phyloP scores from a whole-genome alignment of 2,329 filamentous ascomycete species.

The Metarhizium brunneum region DNA sequence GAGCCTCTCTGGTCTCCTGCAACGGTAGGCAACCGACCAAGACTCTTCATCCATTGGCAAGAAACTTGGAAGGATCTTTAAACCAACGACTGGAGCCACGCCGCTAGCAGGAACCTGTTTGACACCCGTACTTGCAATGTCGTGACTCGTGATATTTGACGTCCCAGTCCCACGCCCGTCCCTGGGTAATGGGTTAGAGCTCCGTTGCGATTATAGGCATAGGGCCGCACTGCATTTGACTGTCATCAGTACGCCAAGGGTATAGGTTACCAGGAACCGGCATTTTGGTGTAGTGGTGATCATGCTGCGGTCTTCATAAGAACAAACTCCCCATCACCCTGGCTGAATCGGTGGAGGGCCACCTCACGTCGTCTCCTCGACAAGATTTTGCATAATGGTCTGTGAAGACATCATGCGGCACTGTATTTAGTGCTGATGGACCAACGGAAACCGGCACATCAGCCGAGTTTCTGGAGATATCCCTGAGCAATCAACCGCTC shows the following conservation, averaged over 20 bases:
- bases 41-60: not conserved
- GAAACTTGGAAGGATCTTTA: not conserved
- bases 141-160: not conserved
- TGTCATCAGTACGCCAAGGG: not conserved
- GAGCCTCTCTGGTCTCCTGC: not conserved
- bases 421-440: not conserved
- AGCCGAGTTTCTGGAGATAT: constrained; percentile 84
- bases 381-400: not conserved
- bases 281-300: not conserved
- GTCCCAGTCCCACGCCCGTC: too few species aligned
- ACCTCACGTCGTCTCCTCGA: not conserved
- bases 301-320: not conserved
- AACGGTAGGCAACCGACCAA: not conserved
- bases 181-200: not conserved
- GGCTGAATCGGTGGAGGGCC: not conserved
- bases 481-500: constrained; percentile 90
- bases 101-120: not conserved
- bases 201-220: not conserved
- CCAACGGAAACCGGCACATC: constrained; percentile 24
- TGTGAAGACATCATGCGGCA: not conserved
- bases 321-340: not conserved
- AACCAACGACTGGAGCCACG: not conserved
- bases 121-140: not conserved
- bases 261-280: not conserved
- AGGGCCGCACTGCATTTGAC: not conserved